Evolutionary conservation across 2,329 filamentous ascomycete genomes (phyloP).

Genomic region (Hypoxylon sp.): DNA sequence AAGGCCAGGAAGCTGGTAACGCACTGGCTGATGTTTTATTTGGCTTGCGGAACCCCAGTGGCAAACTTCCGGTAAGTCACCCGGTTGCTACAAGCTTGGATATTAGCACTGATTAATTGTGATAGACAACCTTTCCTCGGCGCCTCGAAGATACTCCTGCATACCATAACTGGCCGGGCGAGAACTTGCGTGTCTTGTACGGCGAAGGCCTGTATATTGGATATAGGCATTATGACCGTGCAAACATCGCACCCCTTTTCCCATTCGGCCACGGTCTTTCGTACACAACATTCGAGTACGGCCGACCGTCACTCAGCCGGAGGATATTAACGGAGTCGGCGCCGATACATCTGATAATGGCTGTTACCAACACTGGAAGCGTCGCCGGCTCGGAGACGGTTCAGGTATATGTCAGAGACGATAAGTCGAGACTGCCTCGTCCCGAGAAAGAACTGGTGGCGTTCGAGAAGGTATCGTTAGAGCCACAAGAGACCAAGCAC

Average conservation of each 20-base stretch:
- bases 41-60: constrained; percentile 74
- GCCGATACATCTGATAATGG: constrained; percentile 63
- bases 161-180: constrained; percentile 80
- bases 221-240: constrained; percentile 79
- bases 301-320: constrained; percentile 66
- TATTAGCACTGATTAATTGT: constrained; percentile 27
- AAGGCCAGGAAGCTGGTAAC: constrained; percentile 78
- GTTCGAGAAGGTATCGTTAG: constrained; percentile 75
- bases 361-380: constrained; percentile 69
- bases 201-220: constrained; percentile 82
- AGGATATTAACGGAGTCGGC: constrained; percentile 58
- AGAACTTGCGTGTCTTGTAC: constrained; percentile 77
- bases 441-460: constrained; percentile 80
- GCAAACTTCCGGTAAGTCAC: constrained; percentile 72
- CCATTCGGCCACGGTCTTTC: constrained; percentile 82
- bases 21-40: constrained; percentile 77
- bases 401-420: constrained; percentile 77
- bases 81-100: neutral
- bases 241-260: constrained; percentile 73
- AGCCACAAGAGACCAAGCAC: constrained; percentile 69
- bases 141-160: constrained; percentile 76
- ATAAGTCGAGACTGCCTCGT: constrained; percentile 73
- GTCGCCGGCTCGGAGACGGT: constrained; percentile 74
- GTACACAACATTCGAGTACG: constrained; percentile 79
- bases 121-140: constrained; percentile 75